Evolutionary conservation across 805 yeast genomes (phyloP), one percentile per base, ranked within the genome.

Genomic region (Suhomyces kilbournensis): DNA sequence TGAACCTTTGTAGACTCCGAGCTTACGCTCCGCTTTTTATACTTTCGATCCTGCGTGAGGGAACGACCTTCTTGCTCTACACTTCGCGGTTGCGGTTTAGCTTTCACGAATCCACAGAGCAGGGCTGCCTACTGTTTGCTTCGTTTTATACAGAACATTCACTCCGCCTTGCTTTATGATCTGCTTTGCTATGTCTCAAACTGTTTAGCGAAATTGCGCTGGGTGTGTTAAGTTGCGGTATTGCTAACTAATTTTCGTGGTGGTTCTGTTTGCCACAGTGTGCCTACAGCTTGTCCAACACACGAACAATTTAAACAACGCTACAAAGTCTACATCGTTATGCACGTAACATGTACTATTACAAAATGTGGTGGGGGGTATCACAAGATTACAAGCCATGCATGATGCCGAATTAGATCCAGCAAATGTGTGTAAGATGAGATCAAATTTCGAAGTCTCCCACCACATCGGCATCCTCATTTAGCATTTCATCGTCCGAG

Each of bases 401-500:
- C 14, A 10, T 26, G n/a, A 12, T 28, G 32, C 32, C n/a, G 32
- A 26, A 26, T 28, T 7, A 28, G n/a, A 28, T 28, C n/a, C 32
- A 28, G 32, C 32, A 6, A 32, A 32, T n/a, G 35, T 32, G 17
- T 4, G 17, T 6, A 6, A 8, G 20, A 17, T 7, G 4, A 10
- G 14, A 8, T 53, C 52, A 73, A 25, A 72, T 65, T 53, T 73
- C 77, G 26, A 74, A 59, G 52, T 71, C 76, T 17, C 76, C 76
- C 3, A 72, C 69, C 15, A 67, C 72, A 54, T 71, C 75, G 46
- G 57, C 60, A 22, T 62, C 68, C 14, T 60, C 63, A 32, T 57
- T 59, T 38, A 53, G 51, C 19, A 52, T 53, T 20, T 54, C 63
- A 15, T 59, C 67, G 34, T 56, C 63, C 17, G 50, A 50, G 42